Evolutionary conservation across 2,329 filamentous ascomycete genomes (phyloP).

Genomic region (Aschersonia sp.): DNA sequence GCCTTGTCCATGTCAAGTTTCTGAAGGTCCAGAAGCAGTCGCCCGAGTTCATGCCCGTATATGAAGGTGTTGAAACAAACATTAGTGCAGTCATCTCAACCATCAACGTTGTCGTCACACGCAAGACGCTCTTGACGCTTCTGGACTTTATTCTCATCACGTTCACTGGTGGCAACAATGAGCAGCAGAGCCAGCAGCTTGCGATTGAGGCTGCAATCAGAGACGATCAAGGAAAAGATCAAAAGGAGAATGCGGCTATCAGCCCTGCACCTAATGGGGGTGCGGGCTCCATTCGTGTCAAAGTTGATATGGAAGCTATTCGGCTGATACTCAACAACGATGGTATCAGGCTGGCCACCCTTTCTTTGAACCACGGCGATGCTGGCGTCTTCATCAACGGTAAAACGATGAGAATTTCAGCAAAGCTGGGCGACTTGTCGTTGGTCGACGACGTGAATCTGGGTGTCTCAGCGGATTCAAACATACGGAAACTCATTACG

Average conservation of each 20-base stretch:
- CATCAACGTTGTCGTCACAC: conserved; percentile 88
- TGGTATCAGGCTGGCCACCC: conserved; percentile 80
- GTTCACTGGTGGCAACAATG: conserved; percentile 53
- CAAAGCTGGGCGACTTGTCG: conserved; percentile 73
- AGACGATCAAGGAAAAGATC: conserved; percentile 19
- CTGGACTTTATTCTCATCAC: conserved; percentile 90
- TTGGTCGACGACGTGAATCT: conserved; percentile 89
- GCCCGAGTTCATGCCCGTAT: conserved; percentile 82
- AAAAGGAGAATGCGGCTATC: conserved; percentile 13
- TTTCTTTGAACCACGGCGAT: conserved; percentile 85
- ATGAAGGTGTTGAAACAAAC: conserved; percentile 88
- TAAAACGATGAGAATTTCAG: conserved; percentile 74
- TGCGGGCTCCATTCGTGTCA: conserved; percentile 74
- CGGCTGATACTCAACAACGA: conserved; percentile 94
- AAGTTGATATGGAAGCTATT: conserved; percentile 86
- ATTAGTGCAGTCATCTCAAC: conserved; percentile 84
- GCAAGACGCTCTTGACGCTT: conserved; percentile 80
- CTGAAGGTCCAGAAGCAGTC: conserved; percentile 79
- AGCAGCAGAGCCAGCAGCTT: conserved; percentile 16
- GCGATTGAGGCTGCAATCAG: conserved; percentile 19
- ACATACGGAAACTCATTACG: conserved; percentile 73
- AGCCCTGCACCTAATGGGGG: conserved; percentile 17
- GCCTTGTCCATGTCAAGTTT: conserved; percentile 81
- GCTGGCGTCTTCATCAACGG: conserved; percentile 79
- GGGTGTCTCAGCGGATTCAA: conserved; percentile 68